Percentiles rank a stretch among this genome's conserved stretches.
These are phyloP conservation scores for Simplicillium sp. DNA, from an alignment of 2,329 filamentous ascomycete genomes.

Conservation along the genomic window DNA sequence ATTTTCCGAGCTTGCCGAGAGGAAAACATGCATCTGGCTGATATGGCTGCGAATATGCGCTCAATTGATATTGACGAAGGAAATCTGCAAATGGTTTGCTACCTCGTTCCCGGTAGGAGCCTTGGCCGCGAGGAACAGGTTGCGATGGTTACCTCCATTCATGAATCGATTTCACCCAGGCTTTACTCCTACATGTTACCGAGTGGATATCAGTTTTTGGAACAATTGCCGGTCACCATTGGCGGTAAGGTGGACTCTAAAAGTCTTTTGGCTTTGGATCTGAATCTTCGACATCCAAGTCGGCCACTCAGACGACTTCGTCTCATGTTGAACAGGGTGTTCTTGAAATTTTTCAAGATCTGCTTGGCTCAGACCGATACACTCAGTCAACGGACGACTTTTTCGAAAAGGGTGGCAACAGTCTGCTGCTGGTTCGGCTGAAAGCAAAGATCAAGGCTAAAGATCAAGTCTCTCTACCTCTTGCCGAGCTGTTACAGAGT, in stretches of 20 bases:
- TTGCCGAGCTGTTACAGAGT: conserved; percentile 13
- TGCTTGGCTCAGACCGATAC: neutral
- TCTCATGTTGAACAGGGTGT: too few species aligned
- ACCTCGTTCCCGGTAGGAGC: conserved; percentile 11
- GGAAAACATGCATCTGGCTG: too few species aligned
- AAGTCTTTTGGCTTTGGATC: neutral
- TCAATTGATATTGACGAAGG: conserved; percentile 2
- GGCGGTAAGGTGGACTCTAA: conserved; percentile 14
- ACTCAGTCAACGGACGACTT: conserved; percentile 10
- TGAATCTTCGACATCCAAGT: too few species aligned
- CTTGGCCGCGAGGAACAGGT: conserved; percentile 5
- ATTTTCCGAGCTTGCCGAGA: conserved; percentile 12
- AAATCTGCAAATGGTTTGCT: conserved; percentile 14
- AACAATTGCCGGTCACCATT: conserved; percentile 11
- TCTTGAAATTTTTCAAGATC: conserved; percentile 1
- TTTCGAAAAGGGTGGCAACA: conserved; percentile 16
- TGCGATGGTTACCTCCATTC: conserved; percentile 9
- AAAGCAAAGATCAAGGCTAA: conserved; percentile 15
- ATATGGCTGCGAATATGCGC: conserved; percentile 10
- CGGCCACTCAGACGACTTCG: too few species aligned
- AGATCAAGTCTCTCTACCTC: conserved; percentile 14
- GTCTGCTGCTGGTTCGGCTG: conserved; percentile 15
- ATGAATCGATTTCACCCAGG: conserved; percentile 10
- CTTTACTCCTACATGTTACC: conserved; percentile 17
- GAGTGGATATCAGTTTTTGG: conserved; percentile 12